Evolutionary conservation across 139 green algal species (phyloP).

Genomic region (Chlamydomonas schloesseri): DNA sequence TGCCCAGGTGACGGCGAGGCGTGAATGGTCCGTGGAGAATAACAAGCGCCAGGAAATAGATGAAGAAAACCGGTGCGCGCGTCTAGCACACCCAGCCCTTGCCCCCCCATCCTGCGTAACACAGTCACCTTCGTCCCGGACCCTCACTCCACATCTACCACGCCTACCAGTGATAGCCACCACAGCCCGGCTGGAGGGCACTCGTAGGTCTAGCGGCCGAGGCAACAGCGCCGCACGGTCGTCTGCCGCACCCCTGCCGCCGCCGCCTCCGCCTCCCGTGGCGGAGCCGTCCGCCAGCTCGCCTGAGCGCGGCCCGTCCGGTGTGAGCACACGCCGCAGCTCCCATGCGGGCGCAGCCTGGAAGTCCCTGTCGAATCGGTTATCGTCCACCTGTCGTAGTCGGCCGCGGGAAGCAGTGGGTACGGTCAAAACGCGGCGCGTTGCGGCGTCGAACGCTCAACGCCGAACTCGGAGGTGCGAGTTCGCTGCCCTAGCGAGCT

Average conservation of each 20-base stretch:
- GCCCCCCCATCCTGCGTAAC: no score
- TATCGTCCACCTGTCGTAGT: conserved; percentile 58
- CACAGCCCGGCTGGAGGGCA: conserved; percentile 51
- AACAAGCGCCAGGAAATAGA: no score
- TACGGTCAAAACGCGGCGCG: no score
- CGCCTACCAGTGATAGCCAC: conserved; percentile 69
- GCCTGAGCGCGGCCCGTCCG: background rate
- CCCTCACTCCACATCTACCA: background rate
- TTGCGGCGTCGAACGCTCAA: no score
- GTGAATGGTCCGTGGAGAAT: background rate
- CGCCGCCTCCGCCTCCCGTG: background rate
- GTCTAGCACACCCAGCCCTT: no score
- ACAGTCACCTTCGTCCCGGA: no score
- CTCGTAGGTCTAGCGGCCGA: conserved; percentile 60
- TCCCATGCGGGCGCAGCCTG: conserved; percentile 46
- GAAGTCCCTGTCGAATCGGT: conserved; percentile 62
- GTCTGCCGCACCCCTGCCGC: background rate
- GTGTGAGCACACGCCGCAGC: conserved; percentile 9
- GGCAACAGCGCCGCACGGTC: conserved; percentile 20
- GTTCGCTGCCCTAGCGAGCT: no score
- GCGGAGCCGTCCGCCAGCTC: background rate
- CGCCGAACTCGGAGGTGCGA: no score
- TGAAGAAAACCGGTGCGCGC: no score
- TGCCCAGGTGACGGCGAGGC: no score
- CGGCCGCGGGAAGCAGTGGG: no score